These are phyloP conservation scores for Apiotrichum gamsii DNA, from an alignment of 1,284 basidiomycete genomes.

Conservation along the genomic window DNA sequence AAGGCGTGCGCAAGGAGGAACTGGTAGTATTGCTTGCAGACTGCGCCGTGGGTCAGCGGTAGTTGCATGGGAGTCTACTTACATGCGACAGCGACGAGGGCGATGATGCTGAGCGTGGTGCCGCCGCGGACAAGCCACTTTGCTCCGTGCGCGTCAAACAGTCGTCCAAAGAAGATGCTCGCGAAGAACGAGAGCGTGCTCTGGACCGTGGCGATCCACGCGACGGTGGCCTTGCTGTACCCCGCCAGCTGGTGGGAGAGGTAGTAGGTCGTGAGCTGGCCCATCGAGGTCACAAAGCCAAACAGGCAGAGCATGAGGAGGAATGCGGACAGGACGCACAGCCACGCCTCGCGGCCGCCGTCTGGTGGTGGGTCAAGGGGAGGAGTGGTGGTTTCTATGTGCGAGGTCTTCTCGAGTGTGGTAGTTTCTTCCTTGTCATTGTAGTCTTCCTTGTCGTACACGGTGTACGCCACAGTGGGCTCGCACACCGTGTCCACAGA, in stretches of 20 bases:
- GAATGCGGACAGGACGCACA: conserved; percentile 18
- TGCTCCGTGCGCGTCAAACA: conserved; percentile 24
- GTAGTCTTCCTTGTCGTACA: no score
- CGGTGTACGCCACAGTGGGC: no score
- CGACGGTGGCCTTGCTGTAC: conserved; percentile 9
- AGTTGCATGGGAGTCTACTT: conserved; percentile 20
- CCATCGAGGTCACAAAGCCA: conserved; percentile 21
- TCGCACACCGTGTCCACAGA: no score
- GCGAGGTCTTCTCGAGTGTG: no score
- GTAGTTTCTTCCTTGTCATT: no score
- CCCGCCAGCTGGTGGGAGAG: conserved; percentile 9
- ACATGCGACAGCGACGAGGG: conserved; percentile 23
- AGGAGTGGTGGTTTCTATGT: no score
- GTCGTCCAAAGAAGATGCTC: conserved; percentile 16
- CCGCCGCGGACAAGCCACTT: conserved; percentile 16
- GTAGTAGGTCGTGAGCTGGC: conserved; percentile 21
- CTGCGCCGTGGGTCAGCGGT: conserved; percentile 26
- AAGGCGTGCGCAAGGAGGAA: conserved; percentile 39
- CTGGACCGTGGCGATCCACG: conserved; percentile 18
- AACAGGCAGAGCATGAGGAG: conserved; percentile 20
- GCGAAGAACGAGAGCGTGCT: conserved; percentile 32
- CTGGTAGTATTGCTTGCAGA: conserved; percentile 37
- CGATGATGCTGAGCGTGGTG: conserved; percentile 11
- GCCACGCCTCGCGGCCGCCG: conserved; percentile 20
- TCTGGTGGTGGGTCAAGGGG: conserved; percentile 18